phyloP scores from a whole-genome alignment of 257 asterid genomes.

The Penstemon davidsonii region DNA sequence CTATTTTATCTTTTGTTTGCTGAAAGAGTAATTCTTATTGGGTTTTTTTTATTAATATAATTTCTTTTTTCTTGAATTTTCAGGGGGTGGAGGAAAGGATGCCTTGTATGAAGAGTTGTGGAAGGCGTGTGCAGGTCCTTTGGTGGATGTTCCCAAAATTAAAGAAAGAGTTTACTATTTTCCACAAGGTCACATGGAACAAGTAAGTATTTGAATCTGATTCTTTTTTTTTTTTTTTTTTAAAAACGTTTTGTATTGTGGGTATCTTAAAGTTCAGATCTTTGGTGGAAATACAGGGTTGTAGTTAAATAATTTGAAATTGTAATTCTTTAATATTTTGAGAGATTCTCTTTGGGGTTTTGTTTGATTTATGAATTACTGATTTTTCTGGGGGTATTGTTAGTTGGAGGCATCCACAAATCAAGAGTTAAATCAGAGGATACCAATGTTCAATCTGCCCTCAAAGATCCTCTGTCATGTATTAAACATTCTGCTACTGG shows the following conservation, averaged over 20 bases:
- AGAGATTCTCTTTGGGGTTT: constrained; percentile 18
- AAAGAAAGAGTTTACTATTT: constrained; percentile 81
- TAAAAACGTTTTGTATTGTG: background rate
- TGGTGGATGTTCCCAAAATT: constrained; percentile 83
- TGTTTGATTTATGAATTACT: constrained; percentile 27
- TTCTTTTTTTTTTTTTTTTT: background rate
- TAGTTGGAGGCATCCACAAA: constrained; percentile 97
- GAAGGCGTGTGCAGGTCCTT: constrained; percentile 96
- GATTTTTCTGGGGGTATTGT: constrained; percentile 29
- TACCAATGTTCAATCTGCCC: constrained; percentile 71
- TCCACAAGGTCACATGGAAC: constrained; percentile 99
- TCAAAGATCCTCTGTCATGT: constrained; percentile 84
- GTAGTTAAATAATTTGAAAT: constrained; percentile 21
- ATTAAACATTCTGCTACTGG: constrained; percentile 64
- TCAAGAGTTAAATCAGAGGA: constrained; percentile 75
- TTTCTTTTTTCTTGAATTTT: constrained; percentile 23
- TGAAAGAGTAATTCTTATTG: background rate
- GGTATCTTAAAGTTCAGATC: constrained; percentile 29
- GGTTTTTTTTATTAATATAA: background rate
- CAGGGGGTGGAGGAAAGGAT: constrained; percentile 50
- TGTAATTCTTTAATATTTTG: background rate
- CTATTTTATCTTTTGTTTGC: constrained; percentile 9
- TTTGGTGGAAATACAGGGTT: constrained; percentile 23
- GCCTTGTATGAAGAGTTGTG: constrained; percentile 69
- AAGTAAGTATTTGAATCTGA: constrained; percentile 50